These are phyloP conservation scores for Chaetomiaceae sp. DNA, from an alignment of 2,329 filamentous ascomycete genomes.

Conservation along the genomic window DNA sequence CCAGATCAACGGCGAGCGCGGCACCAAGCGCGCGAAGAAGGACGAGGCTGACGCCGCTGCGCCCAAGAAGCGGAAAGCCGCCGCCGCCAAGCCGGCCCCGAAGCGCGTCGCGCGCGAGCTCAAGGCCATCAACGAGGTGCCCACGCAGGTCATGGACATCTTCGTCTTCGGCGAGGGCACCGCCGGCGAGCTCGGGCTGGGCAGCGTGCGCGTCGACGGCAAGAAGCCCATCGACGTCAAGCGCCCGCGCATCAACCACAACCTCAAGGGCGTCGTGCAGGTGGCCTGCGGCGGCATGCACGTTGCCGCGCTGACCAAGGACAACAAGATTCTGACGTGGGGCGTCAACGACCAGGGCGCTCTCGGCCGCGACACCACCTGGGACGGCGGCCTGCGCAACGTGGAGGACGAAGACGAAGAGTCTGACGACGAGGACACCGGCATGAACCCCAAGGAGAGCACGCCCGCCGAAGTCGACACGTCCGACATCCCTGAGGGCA, in stretches of 20 bases:
- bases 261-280: slow-evolving; percentile 63
- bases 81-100: slow-evolving; percentile 14
- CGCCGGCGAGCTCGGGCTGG: slow-evolving; percentile 77
- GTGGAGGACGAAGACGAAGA: slow-evolving; percentile 42
- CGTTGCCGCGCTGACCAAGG: slow-evolving; percentile 65
- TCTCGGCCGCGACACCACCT: slow-evolving; percentile 65
- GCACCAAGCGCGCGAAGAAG: slow-evolving; percentile 26
- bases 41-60: slow-evolving; percentile 14
- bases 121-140: slow-evolving; percentile 54
- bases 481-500: slow-evolving; percentile 25
- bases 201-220: slow-evolving; percentile 54
- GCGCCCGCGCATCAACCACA: slow-evolving; percentile 63
- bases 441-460: slow-evolving; percentile 57
- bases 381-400: slow-evolving; percentile 52
- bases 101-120: slow-evolving; percentile 16
- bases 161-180: slow-evolving; percentile 77
- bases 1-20: slow-evolving; percentile 8
- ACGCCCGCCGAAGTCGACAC: slow-evolving; percentile 56
- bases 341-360: slow-evolving; percentile 83
- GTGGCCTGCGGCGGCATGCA: slow-evolving; percentile 80
- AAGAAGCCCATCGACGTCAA: slow-evolving; percentile 65
- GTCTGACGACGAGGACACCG: slow-evolving; percentile 30
- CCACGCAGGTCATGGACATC: slow-evolving; percentile 60
- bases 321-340: slow-evolving; percentile 80
- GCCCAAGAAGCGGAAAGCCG: slow-evolving; percentile 36